These are phyloP conservation scores for Dactylellina cionopaga DNA, from an alignment of 2,329 filamentous ascomycete genomes.

Conservation along the genomic window DNA sequence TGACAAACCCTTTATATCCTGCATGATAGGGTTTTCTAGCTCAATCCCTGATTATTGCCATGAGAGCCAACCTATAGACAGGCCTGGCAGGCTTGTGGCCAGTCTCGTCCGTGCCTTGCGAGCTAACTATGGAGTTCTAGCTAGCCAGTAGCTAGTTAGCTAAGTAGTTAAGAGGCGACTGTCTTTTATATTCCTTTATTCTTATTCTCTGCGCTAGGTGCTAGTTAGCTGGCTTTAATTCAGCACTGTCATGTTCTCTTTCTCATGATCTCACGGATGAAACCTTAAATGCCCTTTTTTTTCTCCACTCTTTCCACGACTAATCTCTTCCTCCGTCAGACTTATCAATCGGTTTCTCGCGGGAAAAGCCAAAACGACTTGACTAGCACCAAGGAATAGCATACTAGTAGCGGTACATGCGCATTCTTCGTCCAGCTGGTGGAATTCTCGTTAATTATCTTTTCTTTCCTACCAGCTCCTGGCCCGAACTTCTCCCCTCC, in stretches of 20 bases:
- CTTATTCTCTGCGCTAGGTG: too few relatives aligned
- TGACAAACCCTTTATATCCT: too few relatives aligned
- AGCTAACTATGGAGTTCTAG: conserved; percentile 9
- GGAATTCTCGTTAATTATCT: conserved; percentile 32
- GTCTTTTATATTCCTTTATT: conserved; percentile 50
- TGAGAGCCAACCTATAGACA: too few relatives aligned
- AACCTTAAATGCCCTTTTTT: conserved; percentile 43
- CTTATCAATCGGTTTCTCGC: conserved; percentile 7
- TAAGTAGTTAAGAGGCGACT: conserved; percentile 14
- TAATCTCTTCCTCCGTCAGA: conserved; percentile 25
- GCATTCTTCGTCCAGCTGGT: neutral
- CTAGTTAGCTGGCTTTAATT: conserved; percentile 12
- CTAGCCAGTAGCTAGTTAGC: conserved; percentile 14
- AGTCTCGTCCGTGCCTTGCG: conserved; percentile 23
- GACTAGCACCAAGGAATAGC: too few relatives aligned
- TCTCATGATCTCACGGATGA: neutral
- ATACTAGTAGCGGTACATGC: too few relatives aligned
- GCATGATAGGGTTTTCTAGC: too few relatives aligned
- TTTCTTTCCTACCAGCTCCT: too few relatives aligned
- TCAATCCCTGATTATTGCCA: too few relatives aligned
- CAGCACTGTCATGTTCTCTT: neutral
- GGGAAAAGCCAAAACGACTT: too few relatives aligned
- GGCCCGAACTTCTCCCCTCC: conserved; percentile 22
- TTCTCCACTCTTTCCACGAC: conserved; percentile 32
- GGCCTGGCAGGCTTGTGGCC: too few relatives aligned